phyloP scores from a whole-genome alignment of 2,329 filamentous ascomycete genomes.

The Emergomyces orientalis region DNA sequence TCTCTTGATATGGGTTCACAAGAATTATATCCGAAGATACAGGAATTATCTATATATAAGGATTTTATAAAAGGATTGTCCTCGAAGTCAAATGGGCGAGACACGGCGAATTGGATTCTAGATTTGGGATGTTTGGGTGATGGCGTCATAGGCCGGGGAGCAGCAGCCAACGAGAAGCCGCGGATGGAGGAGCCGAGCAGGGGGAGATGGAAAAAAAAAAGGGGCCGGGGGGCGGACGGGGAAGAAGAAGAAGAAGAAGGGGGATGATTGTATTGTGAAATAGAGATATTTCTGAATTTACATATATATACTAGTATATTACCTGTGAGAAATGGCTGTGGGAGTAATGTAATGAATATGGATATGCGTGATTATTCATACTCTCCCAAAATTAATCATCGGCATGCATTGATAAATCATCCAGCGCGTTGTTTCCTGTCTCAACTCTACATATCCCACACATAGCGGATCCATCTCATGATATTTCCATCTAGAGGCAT shows the following conservation, averaged over 20 bases:
- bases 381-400: neutral
- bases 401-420: neutral
- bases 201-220: neutral
- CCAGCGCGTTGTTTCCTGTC: neutral
- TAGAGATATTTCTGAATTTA: too few relatives aligned
- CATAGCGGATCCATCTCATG: too few relatives aligned
- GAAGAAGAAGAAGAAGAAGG: too few relatives aligned
- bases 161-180: neutral
- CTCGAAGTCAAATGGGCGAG: neutral
- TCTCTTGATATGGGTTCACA: too few relatives aligned
- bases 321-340: neutral
- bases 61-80: too few relatives aligned
- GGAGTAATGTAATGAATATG: neutral
- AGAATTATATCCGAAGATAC: too few relatives aligned
- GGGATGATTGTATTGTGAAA: too few relatives aligned
- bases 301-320: neutral
- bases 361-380: neutral
- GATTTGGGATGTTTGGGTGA: neutral
- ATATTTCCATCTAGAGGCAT: too few relatives aligned
- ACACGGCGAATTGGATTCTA: too few relatives aligned
- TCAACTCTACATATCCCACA: neutral
- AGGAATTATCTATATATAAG: too few relatives aligned
- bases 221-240: neutral
- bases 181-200: neutral
- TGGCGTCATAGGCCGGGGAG: neutral